Percentiles rank a stretch among this genome's conserved stretches.
phyloP scores from a whole-genome alignment of 768 basidiomycete species.

The Sporobolomyces phaffii region DNA sequence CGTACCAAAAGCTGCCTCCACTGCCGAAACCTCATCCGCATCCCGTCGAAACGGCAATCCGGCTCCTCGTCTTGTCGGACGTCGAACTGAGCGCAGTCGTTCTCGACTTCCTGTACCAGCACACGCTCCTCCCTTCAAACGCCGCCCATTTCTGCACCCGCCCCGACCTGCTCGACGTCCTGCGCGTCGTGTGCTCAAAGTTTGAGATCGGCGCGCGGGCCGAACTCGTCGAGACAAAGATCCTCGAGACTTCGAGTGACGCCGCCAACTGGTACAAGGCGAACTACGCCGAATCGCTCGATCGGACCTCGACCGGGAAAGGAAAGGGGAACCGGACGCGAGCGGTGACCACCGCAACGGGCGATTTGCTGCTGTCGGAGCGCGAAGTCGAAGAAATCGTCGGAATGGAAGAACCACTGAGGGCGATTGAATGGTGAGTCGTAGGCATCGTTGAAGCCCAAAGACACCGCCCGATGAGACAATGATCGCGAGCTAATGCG shows the following conservation, averaged over 20 bases:
- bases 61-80: conserved; percentile 38
- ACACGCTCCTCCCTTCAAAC: conserved; percentile 39
- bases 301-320: not conserved
- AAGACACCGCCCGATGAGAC: too few species aligned
- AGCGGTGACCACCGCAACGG: not conserved
- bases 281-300: not conserved
- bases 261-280: conserved; percentile 2
- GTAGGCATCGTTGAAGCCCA: too few species aligned
- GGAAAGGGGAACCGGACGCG: not conserved
- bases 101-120: conserved; percentile 43
- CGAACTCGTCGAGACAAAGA: conserved; percentile 31
- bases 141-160: conserved; percentile 26
- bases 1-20: conserved; percentile 4
- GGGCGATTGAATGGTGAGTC: conserved; percentile 44
- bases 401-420: not conserved
- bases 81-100: conserved; percentile 28
- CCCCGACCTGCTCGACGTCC: conserved; percentile 32
- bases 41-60: conserved; percentile 37
- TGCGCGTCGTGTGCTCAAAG: conserved; percentile 28
- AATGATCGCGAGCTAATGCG: too few species aligned
- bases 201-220: conserved; percentile 21
- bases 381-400: conserved; percentile 13
- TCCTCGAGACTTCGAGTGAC: not conserved
- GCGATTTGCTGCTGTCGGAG: not conserved
- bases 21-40: conserved; percentile 24